Evolutionary conservation across 2,329 filamentous ascomycete genomes (phyloP).

Genomic region (Moelleriella libera): DNA sequence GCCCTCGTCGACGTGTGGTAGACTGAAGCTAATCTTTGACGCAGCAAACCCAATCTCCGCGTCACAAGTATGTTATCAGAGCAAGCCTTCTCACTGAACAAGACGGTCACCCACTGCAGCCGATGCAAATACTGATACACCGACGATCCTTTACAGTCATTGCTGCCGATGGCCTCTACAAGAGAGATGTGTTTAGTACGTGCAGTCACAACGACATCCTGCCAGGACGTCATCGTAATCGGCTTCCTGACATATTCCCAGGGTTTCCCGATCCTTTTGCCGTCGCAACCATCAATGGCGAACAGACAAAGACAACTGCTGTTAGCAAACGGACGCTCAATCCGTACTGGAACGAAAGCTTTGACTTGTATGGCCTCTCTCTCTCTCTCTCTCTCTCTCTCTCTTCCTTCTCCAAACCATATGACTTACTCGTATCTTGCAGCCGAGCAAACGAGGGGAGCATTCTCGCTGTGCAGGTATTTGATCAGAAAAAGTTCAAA

Average conservation of each 20-base stretch:
- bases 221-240: too few relatives aligned
- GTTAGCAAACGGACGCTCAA: slow-evolving; percentile 97
- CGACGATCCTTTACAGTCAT: slow-evolving; percentile 51
- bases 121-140: slow-evolving; percentile 18
- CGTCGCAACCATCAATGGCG: slow-evolving; percentile 90
- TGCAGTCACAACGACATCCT: slow-evolving; percentile 10
- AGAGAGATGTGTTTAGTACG: slow-evolving; percentile 97
- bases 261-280: slow-evolving; percentile 97
- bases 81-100: too few relatives aligned
- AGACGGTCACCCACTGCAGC: background rate
- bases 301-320: slow-evolving; percentile 95
- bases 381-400: slow-evolving; percentile 5
- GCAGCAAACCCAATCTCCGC: slow-evolving; percentile 72
- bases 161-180: slow-evolving; percentile 95
- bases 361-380: slow-evolving; percentile 66
- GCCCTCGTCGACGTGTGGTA: background rate
- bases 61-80: slow-evolving; percentile 62
- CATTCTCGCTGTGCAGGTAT: slow-evolving; percentile 94
- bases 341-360: slow-evolving; percentile 99
- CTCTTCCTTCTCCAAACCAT: background rate
- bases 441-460: slow-evolving; percentile 89
- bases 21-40: slow-evolving; percentile 15
- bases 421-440: slow-evolving; percentile 4
- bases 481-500: slow-evolving; percentile 99
- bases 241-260: slow-evolving; percentile 19